Conservation (phyloP, 257 asterid genomes). For the Ajuga chamaepitys region DNA sequence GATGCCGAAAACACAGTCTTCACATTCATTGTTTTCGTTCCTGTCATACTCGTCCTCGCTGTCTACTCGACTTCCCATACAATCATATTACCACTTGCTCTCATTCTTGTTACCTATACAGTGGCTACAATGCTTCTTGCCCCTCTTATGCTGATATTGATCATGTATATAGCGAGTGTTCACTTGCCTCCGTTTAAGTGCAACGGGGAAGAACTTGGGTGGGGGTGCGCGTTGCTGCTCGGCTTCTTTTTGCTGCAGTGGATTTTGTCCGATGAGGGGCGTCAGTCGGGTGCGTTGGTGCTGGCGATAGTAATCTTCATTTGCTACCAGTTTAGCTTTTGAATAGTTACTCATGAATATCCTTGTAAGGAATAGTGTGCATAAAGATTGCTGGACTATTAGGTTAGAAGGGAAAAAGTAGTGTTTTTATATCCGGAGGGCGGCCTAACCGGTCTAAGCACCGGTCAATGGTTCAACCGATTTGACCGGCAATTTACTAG, state of each 20-base stretch:
- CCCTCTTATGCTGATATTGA: conserved; percentile 44
- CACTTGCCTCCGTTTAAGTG: conserved; percentile 19
- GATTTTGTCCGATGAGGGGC: conserved; percentile 31
- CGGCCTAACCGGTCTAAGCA: too few relatives aligned
- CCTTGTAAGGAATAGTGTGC: too few relatives aligned
- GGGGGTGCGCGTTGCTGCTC: conserved; percentile 28
- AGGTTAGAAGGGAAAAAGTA: too few relatives aligned
- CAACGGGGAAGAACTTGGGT: conserved; percentile 31
- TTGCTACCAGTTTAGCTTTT: conserved; percentile 13
- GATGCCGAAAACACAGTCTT: conserved; percentile 41
- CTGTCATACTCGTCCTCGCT: conserved; percentile 29
- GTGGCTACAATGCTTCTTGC: conserved; percentile 53
- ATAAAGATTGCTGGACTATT: too few relatives aligned
- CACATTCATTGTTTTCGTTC: conserved; percentile 26
- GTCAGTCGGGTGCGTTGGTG: conserved; percentile 22
- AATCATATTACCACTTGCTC: conserved; percentile 33
- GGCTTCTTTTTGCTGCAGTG: conserved; percentile 28
- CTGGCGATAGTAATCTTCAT: conserved; percentile 23
- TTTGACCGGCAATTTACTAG: too few relatives aligned
- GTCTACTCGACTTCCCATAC: conserved; percentile 31
- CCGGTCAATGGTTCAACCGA: too few relatives aligned
- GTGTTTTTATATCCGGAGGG: too few relatives aligned
- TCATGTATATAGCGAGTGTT: conserved; percentile 23
- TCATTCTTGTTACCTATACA: conserved; percentile 30
- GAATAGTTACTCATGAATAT: background rate